A percentile compares a stretch with the other conserved stretches of the same genome.
phyloP scores from a whole-genome alignment of 495 filamentous ascomycete genomes.

The Hamigera avellanea region DNA sequence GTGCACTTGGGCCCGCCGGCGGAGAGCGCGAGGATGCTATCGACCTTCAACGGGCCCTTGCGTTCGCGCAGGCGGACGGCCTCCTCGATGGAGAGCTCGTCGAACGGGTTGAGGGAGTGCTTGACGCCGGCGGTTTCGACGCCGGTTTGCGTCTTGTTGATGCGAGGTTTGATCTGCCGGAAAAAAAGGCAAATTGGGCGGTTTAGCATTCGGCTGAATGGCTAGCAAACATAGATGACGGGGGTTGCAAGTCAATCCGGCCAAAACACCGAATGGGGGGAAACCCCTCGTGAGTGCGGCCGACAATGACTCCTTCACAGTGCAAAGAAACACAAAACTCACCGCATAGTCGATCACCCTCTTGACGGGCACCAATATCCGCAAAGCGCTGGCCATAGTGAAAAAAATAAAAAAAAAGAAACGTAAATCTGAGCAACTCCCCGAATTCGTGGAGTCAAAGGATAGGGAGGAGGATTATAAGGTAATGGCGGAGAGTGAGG shows the following conservation, averaged over 20 bases:
- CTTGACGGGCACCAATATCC: conserved; percentile 94
- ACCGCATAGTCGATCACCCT: conserved; percentile 99
- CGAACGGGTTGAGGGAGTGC: conserved; percentile 97
- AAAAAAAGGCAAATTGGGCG: no score
- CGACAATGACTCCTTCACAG: background rate
- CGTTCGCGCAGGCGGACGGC: conserved; percentile 86
- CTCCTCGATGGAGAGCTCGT: conserved; percentile 96
- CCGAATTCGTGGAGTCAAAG: background rate
- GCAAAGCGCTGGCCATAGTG: conserved; percentile 64
- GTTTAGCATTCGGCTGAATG: no score
- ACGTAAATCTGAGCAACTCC: no score
- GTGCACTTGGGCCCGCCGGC: conserved; percentile 77
- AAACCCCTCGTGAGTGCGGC: no score
- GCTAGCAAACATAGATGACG: no score
- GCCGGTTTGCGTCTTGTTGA: conserved; percentile 91
- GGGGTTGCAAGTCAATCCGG: no score
- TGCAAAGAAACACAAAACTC: conserved; percentile 19
- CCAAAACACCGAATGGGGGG: no score
- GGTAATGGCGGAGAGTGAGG: background rate
- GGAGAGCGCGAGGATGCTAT: conserved; percentile 81
- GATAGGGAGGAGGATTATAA: background rate
- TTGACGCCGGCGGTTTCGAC: conserved; percentile 88
- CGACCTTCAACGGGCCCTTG: conserved; percentile 47
- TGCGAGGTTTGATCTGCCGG: conserved; percentile 82
- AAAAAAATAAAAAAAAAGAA: background rate